Conservation (phyloP, 768 basidiomycete species). For the Leccinum pellstonianum region DNA sequence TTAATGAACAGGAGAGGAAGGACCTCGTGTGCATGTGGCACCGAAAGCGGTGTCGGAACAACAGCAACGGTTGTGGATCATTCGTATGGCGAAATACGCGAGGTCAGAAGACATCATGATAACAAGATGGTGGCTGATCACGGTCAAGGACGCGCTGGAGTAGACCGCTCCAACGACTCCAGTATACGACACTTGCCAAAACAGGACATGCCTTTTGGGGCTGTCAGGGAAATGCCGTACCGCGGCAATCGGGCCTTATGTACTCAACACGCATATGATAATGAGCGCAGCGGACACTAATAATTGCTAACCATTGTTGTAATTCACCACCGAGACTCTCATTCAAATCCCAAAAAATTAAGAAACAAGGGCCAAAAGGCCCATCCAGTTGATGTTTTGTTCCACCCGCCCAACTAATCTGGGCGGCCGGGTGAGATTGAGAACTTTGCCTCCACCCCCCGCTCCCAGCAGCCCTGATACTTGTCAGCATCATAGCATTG, state of each 20-base stretch:
- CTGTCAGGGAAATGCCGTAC: slow-evolving; percentile 27
- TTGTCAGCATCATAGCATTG: background rate
- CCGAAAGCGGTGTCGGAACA: slow-evolving; percentile 32
- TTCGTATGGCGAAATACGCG: slow-evolving; percentile 14
- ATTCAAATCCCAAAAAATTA: background rate
- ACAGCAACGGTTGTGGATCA: slow-evolving; percentile 21
- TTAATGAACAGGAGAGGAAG: slow-evolving; percentile 37
- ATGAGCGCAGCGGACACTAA: slow-evolving; percentile 9
- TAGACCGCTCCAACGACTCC: background rate
- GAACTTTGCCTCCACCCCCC: background rate
- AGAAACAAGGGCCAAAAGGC: background rate
- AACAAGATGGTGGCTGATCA: slow-evolving; percentile 17
- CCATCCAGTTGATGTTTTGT: background rate
- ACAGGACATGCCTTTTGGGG: slow-evolving; percentile 28
- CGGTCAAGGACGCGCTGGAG: slow-evolving; percentile 6
- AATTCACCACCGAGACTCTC: background rate
- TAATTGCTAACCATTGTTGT: background rate
- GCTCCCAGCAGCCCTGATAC: slow-evolving; percentile 2
- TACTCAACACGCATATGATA: slow-evolving; percentile 14
- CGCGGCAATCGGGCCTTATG: slow-evolving; percentile 31
- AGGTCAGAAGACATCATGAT: slow-evolving; percentile 6
- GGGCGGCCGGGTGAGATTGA: background rate
- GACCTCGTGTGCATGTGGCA: slow-evolving; percentile 36
- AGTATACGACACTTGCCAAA: slow-evolving; percentile 20
- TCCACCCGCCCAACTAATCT: background rate